Percentiles rank a stretch among this genome's conserved stretches.
Evolutionary conservation across 495 filamentous ascomycete species (phyloP).

Genomic region (Lasiosphaeris hirsuta): DNA sequence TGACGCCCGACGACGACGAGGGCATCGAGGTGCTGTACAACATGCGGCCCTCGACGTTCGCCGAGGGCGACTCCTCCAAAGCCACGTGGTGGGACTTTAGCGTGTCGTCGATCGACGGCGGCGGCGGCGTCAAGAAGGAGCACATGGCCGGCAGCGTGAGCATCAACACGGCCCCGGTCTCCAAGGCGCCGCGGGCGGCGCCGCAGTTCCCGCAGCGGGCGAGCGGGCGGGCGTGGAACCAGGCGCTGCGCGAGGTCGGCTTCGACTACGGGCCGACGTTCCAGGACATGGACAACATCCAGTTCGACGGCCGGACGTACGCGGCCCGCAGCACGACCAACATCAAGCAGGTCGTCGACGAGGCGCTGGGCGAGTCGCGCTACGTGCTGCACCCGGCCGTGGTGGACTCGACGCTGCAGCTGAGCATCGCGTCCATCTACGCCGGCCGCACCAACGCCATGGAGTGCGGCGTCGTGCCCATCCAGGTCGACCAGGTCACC

Average conservation of each 20-base stretch:
- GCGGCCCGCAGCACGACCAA: slow-evolving; percentile 17
- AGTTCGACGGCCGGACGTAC: slow-evolving; percentile 25
- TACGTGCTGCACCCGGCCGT: slow-evolving; percentile 38
- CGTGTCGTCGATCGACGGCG: slow-evolving; percentile 20
- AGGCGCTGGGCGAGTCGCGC: slow-evolving; percentile 31
- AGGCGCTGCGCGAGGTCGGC: slow-evolving; percentile 31
- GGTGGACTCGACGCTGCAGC: slow-evolving; percentile 38
- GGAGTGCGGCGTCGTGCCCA: slow-evolving; percentile 34
- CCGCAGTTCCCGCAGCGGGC: slow-evolving; percentile 19
- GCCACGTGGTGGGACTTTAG: slow-evolving; percentile 30
- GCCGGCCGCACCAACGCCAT: slow-evolving; percentile 30
- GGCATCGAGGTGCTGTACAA: slow-evolving; percentile 25
- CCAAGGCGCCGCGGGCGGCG: background rate
- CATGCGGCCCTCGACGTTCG: slow-evolving; percentile 12
- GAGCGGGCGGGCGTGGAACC: slow-evolving; percentile 31
- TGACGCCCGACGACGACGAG: slow-evolving; percentile 26
- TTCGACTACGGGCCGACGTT: slow-evolving; percentile 41
- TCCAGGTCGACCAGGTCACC: slow-evolving; percentile 34
- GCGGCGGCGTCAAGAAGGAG: slow-evolving; percentile 17
- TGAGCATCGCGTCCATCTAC: slow-evolving; percentile 32
- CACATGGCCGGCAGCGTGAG: slow-evolving; percentile 24
- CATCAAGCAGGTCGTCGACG: slow-evolving; percentile 24
- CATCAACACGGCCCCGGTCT: slow-evolving; percentile 15
- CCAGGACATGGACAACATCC: slow-evolving; percentile 26
- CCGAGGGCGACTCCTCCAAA: background rate